Conservation (phyloP, 2,329 filamentous ascomycete species). For the Cytospora leucostoma region DNA sequence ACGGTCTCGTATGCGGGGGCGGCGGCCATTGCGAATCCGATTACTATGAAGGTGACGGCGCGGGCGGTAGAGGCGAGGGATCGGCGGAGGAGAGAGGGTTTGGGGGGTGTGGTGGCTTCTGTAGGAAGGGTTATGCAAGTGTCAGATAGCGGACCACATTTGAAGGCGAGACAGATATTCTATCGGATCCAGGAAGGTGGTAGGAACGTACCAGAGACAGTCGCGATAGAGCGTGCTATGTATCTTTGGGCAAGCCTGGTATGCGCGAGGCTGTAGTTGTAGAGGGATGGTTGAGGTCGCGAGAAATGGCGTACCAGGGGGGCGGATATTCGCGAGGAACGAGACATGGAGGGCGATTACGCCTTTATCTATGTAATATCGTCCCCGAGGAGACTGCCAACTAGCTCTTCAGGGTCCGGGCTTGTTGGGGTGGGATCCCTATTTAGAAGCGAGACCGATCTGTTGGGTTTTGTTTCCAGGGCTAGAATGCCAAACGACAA, state of each 20-base stretch:
- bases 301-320: constrained; percentile 19
- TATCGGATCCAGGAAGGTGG: background rate
- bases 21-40: constrained; percentile 60
- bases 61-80: constrained; percentile 49
- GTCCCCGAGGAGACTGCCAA: background rate
- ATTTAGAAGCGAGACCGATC: constrained; percentile 8
- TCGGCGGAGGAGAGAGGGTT: constrained; percentile 46
- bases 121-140: constrained; percentile 16
- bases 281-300: background rate
- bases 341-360: constrained; percentile 21
- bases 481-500: background rate
- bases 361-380: constrained; percentile 1
- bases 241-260: constrained; percentile 9
- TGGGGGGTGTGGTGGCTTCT: constrained; percentile 29
- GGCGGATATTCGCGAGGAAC: constrained; percentile 6
- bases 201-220: constrained; percentile 29
- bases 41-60: constrained; percentile 47
- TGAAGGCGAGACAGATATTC: too few species aligned
- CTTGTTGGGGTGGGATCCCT: constrained; percentile 21
- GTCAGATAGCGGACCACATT: background rate
- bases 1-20: constrained; percentile 53
- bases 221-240: constrained; percentile 25
- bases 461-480: constrained; percentile 11
- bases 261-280: background rate
- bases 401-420: constrained; percentile 14